A percentile compares a stretch with the other conserved stretches of the same genome.
phyloP scores from a whole-genome alignment of 2,329 filamentous ascomycete genomes.

The Sarocladium brachiariae region DNA sequence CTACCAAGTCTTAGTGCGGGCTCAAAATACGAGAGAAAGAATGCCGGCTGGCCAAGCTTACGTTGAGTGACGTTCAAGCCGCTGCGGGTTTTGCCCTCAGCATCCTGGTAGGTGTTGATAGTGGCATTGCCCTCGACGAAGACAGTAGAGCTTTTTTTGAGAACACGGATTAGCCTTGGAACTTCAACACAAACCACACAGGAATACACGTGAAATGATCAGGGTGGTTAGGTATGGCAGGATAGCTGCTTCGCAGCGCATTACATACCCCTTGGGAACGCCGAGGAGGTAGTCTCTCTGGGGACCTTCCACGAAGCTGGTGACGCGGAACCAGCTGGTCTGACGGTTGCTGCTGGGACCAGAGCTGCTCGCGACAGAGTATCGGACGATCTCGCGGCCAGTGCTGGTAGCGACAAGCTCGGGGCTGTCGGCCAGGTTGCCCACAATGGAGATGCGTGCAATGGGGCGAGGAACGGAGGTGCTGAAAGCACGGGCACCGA shows the following conservation, averaged over 20 bases:
- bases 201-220: neutral
- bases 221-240: neutral
- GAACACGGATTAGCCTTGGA: too few species aligned
- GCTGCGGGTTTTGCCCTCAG: conserved; percentile 60
- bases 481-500: conserved; percentile 66
- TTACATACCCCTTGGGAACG: conserved; percentile 77
- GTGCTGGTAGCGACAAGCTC: conserved; percentile 65
- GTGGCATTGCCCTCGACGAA: conserved; percentile 77
- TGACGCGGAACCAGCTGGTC: conserved; percentile 80
- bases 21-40: too few species aligned
- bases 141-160: too few species aligned
- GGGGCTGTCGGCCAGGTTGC: conserved; percentile 73
- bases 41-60: conserved; percentile 41
- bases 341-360: conserved; percentile 64
- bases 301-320: conserved; percentile 65
- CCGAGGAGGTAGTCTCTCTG: conserved; percentile 64
- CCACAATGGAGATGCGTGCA: conserved; percentile 80
- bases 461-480: conserved; percentile 57
- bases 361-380: conserved; percentile 63
- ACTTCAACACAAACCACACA: neutral
- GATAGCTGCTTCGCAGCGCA: neutral
- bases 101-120: conserved; percentile 60
- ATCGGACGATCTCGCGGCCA: conserved; percentile 70
- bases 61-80: conserved; percentile 70
- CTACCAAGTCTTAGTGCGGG: conserved; percentile 24